Evolutionary conservation across 371 early-diverging fungal species (phyloP), one percentile per base, ranked within the genome.

Genomic region (Blastocladiella emersonii): DNA sequence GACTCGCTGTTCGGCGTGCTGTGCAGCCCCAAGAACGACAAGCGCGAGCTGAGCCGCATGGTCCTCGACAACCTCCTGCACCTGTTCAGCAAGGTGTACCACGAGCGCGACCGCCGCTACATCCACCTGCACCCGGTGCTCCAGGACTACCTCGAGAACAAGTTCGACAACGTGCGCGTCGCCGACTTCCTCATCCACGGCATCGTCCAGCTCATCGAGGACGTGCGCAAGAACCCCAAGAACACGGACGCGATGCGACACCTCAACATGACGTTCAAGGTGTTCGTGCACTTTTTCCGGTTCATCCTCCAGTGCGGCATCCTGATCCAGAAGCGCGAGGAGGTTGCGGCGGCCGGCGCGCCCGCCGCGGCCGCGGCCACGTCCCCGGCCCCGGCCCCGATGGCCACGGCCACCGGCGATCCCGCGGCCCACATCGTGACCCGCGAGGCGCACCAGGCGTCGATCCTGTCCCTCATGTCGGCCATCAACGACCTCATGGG

Each of bases 261-360:
- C 27, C 64, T 86, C 41, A 72, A 86, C 8, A 79, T 73, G 34
- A 75, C 81, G n/a, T 78, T 87, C 69, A 85, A 84, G 64, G 86
- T 84, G 3, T 85, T 83, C 82, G 77, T 80, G 37, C 82, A 83
- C 60, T 63, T 86, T 43, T 77, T 85, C 63, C 77, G 81, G 44
- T 78, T 88, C 37, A 68, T 66, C 1, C 64, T 71, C 21, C 30
- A 59, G 15, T 55, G 44, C 23, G 63, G 48, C 27, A 35, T 32
- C 1, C 5, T 34, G 1, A 12, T 27, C 12, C 25, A 13, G 32
- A 27, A 19, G 27, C 13, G 13, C 23, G 15, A 15, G n/a, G 17
- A 10, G 34, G 17, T n/a, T 13, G 36, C 44, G 13, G 13, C 27
- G 30, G 27, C 53, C 4, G 27, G 30, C 8, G 19, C 12, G 8